These are phyloP conservation scores for Leccinum subgranulosum DNA, from an alignment of 768 basidiomycete genomes.

Conservation along the genomic window DNA sequence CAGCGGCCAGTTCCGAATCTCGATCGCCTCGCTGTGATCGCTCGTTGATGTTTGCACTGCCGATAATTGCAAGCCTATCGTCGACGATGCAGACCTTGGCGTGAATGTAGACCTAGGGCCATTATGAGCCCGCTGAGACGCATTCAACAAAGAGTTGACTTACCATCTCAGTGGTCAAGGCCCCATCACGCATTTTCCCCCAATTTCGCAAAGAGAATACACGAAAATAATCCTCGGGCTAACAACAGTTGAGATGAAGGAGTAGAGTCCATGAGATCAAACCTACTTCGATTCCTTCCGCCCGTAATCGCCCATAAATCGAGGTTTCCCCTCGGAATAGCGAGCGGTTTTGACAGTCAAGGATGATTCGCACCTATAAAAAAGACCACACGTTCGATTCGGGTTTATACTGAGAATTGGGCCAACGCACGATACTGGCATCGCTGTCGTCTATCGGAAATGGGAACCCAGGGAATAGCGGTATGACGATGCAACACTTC, in stretches of 20 bases:
- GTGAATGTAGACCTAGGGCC: slow-evolving; percentile 78
- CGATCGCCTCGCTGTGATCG: slow-evolving; percentile 93
- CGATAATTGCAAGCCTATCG: slow-evolving; percentile 91
- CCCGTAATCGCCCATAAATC: slow-evolving; percentile 81
- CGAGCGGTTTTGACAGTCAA: slow-evolving; percentile 92
- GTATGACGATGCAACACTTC: slow-evolving; percentile 92
- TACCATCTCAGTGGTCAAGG: slow-evolving; percentile 86
- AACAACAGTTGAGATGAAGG: slow-evolving; percentile 1
- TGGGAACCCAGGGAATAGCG: slow-evolving; percentile 89
- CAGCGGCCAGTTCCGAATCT: slow-evolving; percentile 91
- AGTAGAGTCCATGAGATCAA: neutral
- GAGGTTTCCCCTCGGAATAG: slow-evolving; percentile 88
- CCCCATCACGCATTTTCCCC: slow-evolving; percentile 84
- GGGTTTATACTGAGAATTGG: neutral
- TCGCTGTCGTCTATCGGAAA: slow-evolving; percentile 91
- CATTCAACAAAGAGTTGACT: slow-evolving; percentile 8
- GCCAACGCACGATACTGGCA: slow-evolving; percentile 74
- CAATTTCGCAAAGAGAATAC: slow-evolving; percentile 92
- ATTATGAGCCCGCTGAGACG: slow-evolving; percentile 8
- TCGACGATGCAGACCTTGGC: slow-evolving; percentile 77
- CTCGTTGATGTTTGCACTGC: slow-evolving; percentile 97
- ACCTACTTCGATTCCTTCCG: slow-evolving; percentile 82
- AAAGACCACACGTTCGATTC: neutral
- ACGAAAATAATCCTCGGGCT: slow-evolving; percentile 92
- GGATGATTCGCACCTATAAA: slow-evolving; percentile 80